These are phyloP conservation scores for Planoprotostelium fungivorum DNA, from an alignment of 78 protist genomes.

Conservation along the genomic window DNA sequence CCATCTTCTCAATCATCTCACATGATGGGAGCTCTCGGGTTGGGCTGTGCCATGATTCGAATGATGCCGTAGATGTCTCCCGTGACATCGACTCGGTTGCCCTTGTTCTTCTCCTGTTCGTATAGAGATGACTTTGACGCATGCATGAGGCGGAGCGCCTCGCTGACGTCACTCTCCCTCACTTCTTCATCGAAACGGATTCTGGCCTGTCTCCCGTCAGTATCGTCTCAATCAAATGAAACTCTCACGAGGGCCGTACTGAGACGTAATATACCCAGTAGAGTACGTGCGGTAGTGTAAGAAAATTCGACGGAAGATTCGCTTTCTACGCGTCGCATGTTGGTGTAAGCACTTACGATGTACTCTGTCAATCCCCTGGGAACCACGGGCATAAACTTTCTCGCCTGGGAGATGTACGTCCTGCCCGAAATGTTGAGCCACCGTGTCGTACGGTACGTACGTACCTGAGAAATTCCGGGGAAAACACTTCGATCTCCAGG, in stretches of 20 bases:
- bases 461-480: slow-evolving; percentile 44
- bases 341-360: slow-evolving; percentile 59
- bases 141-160: slow-evolving; percentile 84
- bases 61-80: slow-evolving; percentile 28
- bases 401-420: slow-evolving; percentile 61
- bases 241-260: slow-evolving; percentile 83
- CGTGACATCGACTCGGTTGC: slow-evolving; percentile 14
- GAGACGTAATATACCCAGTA: slow-evolving; percentile 92
- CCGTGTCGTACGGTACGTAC: neutral
- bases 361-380: slow-evolving; percentile 63
- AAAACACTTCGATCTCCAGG: slow-evolving; percentile 29
- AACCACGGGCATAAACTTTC: slow-evolving; percentile 49
- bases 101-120: slow-evolving; percentile 9
- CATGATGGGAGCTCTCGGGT: neutral
- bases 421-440: slow-evolving; percentile 7
- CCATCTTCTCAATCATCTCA: slow-evolving; percentile 5
- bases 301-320: slow-evolving; percentile 20
- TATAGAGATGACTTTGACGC: slow-evolving; percentile 59
- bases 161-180: slow-evolving; percentile 70
- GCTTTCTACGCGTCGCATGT: slow-evolving; percentile 49
- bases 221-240: neutral
- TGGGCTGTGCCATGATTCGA: neutral
- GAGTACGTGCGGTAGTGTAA: slow-evolving; percentile 91
- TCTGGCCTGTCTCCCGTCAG: slow-evolving; percentile 48
- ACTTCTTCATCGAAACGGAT: slow-evolving; percentile 53